phyloP scores from a whole-genome alignment of 2,329 filamentous ascomycete species.

The Colletotrichum sp. region DNA sequence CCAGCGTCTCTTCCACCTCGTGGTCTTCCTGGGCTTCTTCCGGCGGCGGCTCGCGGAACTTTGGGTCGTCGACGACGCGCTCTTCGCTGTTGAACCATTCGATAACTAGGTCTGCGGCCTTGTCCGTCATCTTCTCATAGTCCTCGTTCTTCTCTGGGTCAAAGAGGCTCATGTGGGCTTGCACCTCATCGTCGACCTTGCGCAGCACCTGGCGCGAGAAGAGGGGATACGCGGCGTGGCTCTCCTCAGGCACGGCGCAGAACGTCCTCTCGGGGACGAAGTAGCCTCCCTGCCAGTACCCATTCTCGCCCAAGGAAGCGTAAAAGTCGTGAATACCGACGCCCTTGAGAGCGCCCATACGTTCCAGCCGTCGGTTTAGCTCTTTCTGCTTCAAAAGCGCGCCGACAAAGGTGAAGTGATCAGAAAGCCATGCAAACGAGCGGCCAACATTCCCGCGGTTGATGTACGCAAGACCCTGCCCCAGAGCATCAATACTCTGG shows the following conservation, averaged over 20 bases:
- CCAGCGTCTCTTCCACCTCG: conserved; percentile 34
- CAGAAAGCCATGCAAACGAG: conserved; percentile 79
- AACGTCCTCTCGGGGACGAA: conserved; percentile 77
- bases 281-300: conserved; percentile 64
- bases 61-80: conserved; percentile 49
- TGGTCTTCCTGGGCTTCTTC: conserved; percentile 37
- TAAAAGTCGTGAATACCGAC: conserved; percentile 80
- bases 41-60: conserved; percentile 44
- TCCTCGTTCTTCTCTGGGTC: conserved; percentile 63
- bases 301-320: conserved; percentile 75
- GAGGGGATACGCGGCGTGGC: conserved; percentile 42
- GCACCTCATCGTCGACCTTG: conserved; percentile 71
- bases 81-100: conserved; percentile 59
- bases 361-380: conserved; percentile 69
- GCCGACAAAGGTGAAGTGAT: conserved; percentile 86
- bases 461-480: conserved; percentile 61
- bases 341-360: conserved; percentile 63
- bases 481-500: conserved; percentile 52
- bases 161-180: conserved; percentile 74
- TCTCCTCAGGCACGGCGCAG: conserved; percentile 69
- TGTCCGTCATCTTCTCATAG: conserved; percentile 67
- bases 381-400: conserved; percentile 77
- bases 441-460: conserved; percentile 65
- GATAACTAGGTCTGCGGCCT: conserved; percentile 61
- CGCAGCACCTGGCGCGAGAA: conserved; percentile 66